Conservation (phyloP, 2,329 filamentous ascomycete species). For the Dothideomycetes sp. region DNA sequence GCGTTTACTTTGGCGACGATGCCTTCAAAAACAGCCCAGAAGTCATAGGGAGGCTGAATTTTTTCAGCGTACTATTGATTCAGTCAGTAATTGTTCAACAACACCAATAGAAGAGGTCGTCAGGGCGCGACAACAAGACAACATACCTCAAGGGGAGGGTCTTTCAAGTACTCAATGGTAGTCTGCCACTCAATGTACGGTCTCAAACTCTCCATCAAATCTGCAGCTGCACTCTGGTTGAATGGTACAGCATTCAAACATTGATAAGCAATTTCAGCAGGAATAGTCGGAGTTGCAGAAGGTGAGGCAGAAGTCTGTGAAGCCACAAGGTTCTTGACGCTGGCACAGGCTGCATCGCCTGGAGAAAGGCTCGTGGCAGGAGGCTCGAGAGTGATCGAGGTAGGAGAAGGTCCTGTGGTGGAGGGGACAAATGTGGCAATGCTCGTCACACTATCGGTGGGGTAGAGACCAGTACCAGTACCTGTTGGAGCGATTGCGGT, state of each 20-base stretch:
- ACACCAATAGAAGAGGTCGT: not conserved
- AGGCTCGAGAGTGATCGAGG: not conserved
- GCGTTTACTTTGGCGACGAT: slow-evolving; percentile 32
- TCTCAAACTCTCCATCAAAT: slow-evolving; percentile 33
- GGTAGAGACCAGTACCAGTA: not conserved
- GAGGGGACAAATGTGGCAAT: not conserved
- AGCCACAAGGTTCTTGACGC: slow-evolving; percentile 19
- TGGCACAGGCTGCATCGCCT: slow-evolving; percentile 18
- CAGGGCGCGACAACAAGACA: not conserved
- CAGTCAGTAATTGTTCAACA: not conserved
- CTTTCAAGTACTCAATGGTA: slow-evolving; percentile 35
- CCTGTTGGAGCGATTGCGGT: not conserved
- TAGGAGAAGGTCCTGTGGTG: not conserved
- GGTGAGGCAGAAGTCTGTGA: slow-evolving; percentile 20
- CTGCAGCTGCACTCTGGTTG: slow-evolving; percentile 32
- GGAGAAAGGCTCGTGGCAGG: not conserved
- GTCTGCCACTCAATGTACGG: slow-evolving; percentile 41
- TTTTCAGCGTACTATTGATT: slow-evolving; percentile 32
- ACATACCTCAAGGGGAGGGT: slow-evolving; percentile 33
- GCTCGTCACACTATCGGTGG: not conserved
- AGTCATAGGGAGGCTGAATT: slow-evolving; percentile 35
- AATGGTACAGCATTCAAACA: slow-evolving; percentile 39
- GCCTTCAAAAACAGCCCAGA: slow-evolving; percentile 30
- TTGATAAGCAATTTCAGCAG: slow-evolving; percentile 37
- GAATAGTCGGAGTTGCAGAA: slow-evolving; percentile 29